Base-by-base conservation (phyloP, 73 alveolate genomes). In the Paramecium biaurelia region DNA sequence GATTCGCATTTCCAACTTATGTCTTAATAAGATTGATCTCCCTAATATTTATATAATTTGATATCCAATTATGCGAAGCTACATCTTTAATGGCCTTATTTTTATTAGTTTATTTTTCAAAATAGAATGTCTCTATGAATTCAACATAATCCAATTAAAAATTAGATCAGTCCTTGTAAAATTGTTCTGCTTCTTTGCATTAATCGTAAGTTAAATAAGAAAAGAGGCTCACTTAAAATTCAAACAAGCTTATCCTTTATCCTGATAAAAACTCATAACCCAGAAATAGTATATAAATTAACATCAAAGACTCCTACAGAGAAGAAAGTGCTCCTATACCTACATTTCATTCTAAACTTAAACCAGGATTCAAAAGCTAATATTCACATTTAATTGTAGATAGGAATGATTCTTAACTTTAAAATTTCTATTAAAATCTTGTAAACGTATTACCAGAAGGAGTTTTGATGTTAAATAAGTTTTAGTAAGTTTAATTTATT, bases 311-410 rank as follows among this genome's bases (percentile, higher is more conserved):
- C 12, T 63, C 84, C 2, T 63, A 63, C 26, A 63, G 84, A 24
- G 84, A 63, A 32, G 84, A 32, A 30, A 63, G 84, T 63, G 84
- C 84, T 1, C 84, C 84, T 30, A 63, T 63, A 12, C 84, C 84
- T 26, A 63, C 49, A 14, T 63, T 63, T 63, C 84, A 63, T 63
- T 63, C 84, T 14, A 63, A 63, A 63, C 84, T 63, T 26, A 63
- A 30, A 63, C 84, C 84, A 63, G 84, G 49, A 1, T 63, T 23
- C 12, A 63, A 63, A 63, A 63, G 84, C 12, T 63, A 63, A 63
- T 63, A 30, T 26, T 63, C 84, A 26, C 84, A 63, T 63, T 20
- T 63, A 32, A 7, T 63, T 2, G 45, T 63, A 1, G 84, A 63
- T 24, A 63, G 24, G 6, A 32, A 26, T 26, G 84, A 63, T 30